phyloP scores from a whole-genome alignment of 176 grass and related monocot species.

The Echinochloa phyllopogon region DNA sequence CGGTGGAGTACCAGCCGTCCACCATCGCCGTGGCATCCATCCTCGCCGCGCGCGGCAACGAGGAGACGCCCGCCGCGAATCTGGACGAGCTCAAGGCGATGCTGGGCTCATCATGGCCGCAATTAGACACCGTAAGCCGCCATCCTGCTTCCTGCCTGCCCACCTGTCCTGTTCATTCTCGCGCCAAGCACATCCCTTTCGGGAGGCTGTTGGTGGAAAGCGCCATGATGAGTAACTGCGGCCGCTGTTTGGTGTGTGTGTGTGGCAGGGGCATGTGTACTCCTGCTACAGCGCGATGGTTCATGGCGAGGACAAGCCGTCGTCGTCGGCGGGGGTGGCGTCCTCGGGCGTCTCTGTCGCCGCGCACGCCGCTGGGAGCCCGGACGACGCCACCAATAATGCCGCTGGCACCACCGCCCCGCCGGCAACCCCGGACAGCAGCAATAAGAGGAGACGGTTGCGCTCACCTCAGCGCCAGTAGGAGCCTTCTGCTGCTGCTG shows the following conservation, averaged over 20 bases:
- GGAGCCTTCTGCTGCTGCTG: slow-evolving; percentile 25
- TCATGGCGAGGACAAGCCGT: slow-evolving; percentile 61
- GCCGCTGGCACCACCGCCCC: slow-evolving; percentile 31
- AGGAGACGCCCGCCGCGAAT: slow-evolving; percentile 37
- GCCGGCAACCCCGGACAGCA: slow-evolving; percentile 52
- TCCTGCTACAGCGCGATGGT: slow-evolving; percentile 92
- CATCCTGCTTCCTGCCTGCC: not conserved
- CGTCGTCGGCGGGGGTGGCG: slow-evolving; percentile 50
- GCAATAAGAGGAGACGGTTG: slow-evolving; percentile 69
- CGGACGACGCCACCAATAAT: slow-evolving; percentile 44
- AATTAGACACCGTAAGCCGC: slow-evolving; percentile 72
- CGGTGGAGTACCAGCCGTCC: slow-evolving; percentile 62
- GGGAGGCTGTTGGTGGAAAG: slow-evolving; percentile 37
- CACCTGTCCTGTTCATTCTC: not conserved
- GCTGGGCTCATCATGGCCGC: slow-evolving; percentile 51
- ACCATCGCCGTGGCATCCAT: slow-evolving; percentile 71
- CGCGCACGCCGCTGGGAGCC: slow-evolving; percentile 42
- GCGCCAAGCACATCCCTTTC: slow-evolving; percentile 22
- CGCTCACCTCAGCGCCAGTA: slow-evolving; percentile 54
- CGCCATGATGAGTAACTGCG: slow-evolving; percentile 61
- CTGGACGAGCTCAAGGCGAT: slow-evolving; percentile 65
- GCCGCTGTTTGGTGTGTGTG: slow-evolving; percentile 31
- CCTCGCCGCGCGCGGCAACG: slow-evolving; percentile 46
- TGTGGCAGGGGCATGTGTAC: slow-evolving; percentile 81
- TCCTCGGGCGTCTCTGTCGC: slow-evolving; percentile 54